Base-by-base conservation (phyloP, 306 rosid species). In the Canavalia gladiata region DNA sequence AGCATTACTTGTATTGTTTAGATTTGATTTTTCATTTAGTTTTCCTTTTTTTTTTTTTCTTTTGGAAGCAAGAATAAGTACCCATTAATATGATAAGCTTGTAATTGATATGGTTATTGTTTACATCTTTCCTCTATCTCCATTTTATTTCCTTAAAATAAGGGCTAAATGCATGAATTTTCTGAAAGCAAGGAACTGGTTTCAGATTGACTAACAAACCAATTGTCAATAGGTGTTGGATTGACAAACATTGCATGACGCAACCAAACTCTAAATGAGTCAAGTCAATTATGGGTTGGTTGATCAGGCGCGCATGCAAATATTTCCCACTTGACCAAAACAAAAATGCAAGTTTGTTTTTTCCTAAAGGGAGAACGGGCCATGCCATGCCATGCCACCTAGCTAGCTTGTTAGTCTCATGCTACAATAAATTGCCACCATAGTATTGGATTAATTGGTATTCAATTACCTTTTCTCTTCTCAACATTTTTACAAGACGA, bases 231-330 rank as follows among this genome's bases (percentile, higher is more conserved):
- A 45, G 46, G 49, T 25, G 56, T 68, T 43, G 35, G 35, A 18
- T 25, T 25, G 8, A 42, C 35, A 39, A 41, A 41, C 52, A 42
- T 42, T 69, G 74, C 57, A 67, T 12, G 75, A 28, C 10, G 56
- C 75, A 50, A 50, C 8, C 60, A 13, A 71, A 50, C 71, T 10
- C 71, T 10, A 68, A 70, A 13, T 7, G 3, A 52, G 29, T 69
- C 12, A 69, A 49, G 28, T 69, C 59, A 49, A 69, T 49, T 29
- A 45, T 45, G 5, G 55, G 28, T 46, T 68, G 8, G 5, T 68
- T 4, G 41, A 37, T 69, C 31, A 29, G 1, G 33, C n/a, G 12
- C 50, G 42, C 50, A 6, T 39, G 49, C 33, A 41, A 65, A 65
- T 39, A 13, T 65, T 18, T 37, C 25, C 59, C 59, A 43, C 3